Evolutionary conservation across 169 alveolate species (phyloP).

Genomic region (Plasmodium yoelii): DNA sequence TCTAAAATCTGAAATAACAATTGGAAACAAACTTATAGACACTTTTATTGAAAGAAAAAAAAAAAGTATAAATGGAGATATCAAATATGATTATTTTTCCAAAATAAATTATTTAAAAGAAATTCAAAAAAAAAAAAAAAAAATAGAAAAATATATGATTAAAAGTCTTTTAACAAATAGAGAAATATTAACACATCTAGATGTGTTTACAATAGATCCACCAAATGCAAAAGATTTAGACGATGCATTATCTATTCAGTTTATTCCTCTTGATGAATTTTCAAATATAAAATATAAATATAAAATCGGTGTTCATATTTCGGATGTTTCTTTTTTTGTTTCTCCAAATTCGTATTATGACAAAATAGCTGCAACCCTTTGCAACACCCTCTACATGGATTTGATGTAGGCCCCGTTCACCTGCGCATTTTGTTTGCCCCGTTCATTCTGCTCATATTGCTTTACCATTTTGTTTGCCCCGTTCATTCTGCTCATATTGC

Average conservation of each 20-base stretch:
- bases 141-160: constrained; percentile 53
- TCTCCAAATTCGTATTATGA: constrained; percentile 94
- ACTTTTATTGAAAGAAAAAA: constrained; percentile 21
- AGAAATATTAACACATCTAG: constrained; percentile 68
- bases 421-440: too few relatives aligned
- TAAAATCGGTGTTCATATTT: constrained; percentile 97
- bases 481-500: too few relatives aligned
- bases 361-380: constrained; percentile 95
- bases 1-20: constrained; percentile 19
- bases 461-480: too few relatives aligned
- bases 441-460: too few relatives aligned
- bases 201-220: constrained; percentile 94
- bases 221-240: constrained; percentile 98
- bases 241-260: constrained; percentile 96
- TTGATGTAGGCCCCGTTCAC: constrained; percentile 88
- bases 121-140: constrained; percentile 4
- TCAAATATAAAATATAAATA: constrained; percentile 81
- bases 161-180: constrained; percentile 46
- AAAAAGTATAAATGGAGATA: too few relatives aligned
- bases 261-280: constrained; percentile 79
- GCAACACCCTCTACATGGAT: constrained; percentile 93
- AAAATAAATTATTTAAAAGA: constrained; percentile 33
- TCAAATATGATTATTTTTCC: neutral
- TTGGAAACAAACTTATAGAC: constrained; percentile 17
- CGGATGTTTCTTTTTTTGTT: constrained; percentile 98